Conservation (phyloP, 768 basidiomycete species). For the Cystofilobasidium ferigula region DNA sequence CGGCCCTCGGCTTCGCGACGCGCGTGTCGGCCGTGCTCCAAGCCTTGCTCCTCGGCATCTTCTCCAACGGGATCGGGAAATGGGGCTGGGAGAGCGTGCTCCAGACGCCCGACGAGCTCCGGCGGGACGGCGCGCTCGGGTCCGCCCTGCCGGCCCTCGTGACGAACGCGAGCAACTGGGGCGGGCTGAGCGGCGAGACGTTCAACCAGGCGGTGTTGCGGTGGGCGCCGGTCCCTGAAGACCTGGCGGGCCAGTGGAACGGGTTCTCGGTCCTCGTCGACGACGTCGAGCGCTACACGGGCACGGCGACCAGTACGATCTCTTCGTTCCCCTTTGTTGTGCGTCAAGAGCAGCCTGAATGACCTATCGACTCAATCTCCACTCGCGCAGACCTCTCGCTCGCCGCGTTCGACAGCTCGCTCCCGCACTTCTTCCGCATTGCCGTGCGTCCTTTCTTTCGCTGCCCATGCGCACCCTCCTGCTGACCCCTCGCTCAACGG, state of each 20-base stretch:
- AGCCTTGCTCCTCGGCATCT: conserved; percentile 69
- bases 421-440: conserved; percentile 24
- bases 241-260: conserved; percentile 48
- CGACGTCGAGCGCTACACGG: conserved; percentile 70
- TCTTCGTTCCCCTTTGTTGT: conserved; percentile 48
- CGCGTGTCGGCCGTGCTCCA: conserved; percentile 64
- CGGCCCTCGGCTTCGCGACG: conserved; percentile 70
- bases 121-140: conserved; percentile 58
- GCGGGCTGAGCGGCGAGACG: not conserved
- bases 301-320: conserved; percentile 48
- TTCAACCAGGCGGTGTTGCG: conserved; percentile 36
- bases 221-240: conserved; percentile 47
- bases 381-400: conserved; percentile 41
- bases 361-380: conserved; percentile 48
- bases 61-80: conserved; percentile 64
- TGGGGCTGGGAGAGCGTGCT: conserved; percentile 72
- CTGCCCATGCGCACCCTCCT: not conserved
- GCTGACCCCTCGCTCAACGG: too few relatives aligned
- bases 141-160: conserved; percentile 58
- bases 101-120: conserved; percentile 63
- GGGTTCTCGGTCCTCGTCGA: conserved; percentile 72
- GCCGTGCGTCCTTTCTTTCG: conserved; percentile 17
- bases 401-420: not conserved
- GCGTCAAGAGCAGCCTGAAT: conserved; percentile 58
- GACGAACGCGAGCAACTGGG: conserved; percentile 55